phyloP scores from a whole-genome alignment of 805 yeast species.

The Torulaspora gathmanii region DNA sequence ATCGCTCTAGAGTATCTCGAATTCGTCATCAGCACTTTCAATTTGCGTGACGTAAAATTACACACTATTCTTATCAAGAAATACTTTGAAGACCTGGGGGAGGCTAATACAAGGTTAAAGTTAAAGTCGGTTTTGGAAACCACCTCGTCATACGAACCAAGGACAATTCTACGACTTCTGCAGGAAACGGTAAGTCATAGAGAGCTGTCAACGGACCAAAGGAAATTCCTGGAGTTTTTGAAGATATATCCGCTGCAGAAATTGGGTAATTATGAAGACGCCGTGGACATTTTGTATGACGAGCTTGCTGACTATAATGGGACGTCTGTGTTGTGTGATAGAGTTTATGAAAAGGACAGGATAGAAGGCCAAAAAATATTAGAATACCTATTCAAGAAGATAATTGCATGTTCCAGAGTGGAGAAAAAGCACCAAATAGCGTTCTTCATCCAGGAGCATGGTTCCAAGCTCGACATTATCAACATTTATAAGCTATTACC shows the following conservation, averaged over 20 bases:
- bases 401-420: constrained; percentile 34
- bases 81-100: constrained; percentile 38
- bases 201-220: constrained; percentile 5
- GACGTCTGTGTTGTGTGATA: constrained; percentile 60
- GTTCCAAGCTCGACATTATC: constrained; percentile 20
- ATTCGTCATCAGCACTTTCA: constrained; percentile 40
- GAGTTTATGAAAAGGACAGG: constrained; percentile 39
- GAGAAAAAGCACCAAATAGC: constrained; percentile 22
- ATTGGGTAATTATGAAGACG: constrained; percentile 56
- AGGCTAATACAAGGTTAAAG: constrained; percentile 25
- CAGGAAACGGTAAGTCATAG: constrained; percentile 6
- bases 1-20: constrained; percentile 49
- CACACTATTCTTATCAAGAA: constrained; percentile 44
- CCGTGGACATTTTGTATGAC: constrained; percentile 56
- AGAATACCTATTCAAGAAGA: constrained; percentile 36
- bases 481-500: constrained; percentile 50
- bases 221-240: constrained; percentile 15
- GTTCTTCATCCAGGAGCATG: constrained; percentile 27
- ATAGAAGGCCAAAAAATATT: constrained; percentile 43
- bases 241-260: constrained; percentile 55
- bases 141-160: constrained; percentile 39
- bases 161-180: constrained; percentile 31
- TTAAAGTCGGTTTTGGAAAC: constrained; percentile 36
- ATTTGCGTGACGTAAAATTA: constrained; percentile 37
- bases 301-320: constrained; percentile 50